A percentile compares a stretch with the other conserved stretches of the same genome.
These are phyloP conservation scores for Flaveria bidentis DNA, from an alignment of 129 eudicot genomes.

Conservation along the genomic window DNA sequence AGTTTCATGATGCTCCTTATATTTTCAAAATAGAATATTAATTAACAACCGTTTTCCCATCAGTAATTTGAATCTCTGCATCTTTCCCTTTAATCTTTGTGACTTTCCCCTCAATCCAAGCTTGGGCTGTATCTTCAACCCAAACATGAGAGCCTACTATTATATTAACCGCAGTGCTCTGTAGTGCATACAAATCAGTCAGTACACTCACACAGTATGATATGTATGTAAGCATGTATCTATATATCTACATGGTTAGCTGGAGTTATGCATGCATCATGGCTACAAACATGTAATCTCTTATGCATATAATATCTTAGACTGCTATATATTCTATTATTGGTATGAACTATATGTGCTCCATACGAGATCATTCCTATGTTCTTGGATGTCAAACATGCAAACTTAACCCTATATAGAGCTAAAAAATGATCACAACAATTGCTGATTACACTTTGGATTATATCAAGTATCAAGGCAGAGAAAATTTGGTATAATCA, in stretches of 20 bases:
- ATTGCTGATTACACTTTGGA: not conserved
- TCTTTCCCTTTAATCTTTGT: slow-evolving; percentile 67
- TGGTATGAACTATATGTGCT: not conserved
- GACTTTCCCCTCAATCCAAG: slow-evolving; percentile 90
- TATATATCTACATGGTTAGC: no score
- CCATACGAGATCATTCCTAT: not conserved
- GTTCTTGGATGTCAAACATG: slow-evolving; percentile 6
- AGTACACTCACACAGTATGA: slow-evolving; percentile 3
- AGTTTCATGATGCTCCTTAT: not conserved
- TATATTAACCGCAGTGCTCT: slow-evolving; percentile 86
- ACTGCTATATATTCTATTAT: not conserved
- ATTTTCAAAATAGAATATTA: not conserved
- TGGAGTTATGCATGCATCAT: not conserved
- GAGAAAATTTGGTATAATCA: not conserved
- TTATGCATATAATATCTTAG: not conserved
- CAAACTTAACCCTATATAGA: not conserved
- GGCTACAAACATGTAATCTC: not conserved
- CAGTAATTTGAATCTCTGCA: slow-evolving; percentile 53
- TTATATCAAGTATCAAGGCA: slow-evolving; percentile 1
- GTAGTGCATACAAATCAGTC: slow-evolving; percentile 34
- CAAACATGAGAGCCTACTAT: slow-evolving; percentile 89
- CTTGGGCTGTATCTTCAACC: slow-evolving; percentile 72
- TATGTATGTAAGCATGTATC: not conserved
- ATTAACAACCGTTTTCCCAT: slow-evolving; percentile 71
- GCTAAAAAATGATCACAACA: not conserved